These are phyloP conservation scores for Cladorrhinum sp. DNA, from an alignment of 2,329 filamentous ascomycete genomes.

Conservation along the genomic window DNA sequence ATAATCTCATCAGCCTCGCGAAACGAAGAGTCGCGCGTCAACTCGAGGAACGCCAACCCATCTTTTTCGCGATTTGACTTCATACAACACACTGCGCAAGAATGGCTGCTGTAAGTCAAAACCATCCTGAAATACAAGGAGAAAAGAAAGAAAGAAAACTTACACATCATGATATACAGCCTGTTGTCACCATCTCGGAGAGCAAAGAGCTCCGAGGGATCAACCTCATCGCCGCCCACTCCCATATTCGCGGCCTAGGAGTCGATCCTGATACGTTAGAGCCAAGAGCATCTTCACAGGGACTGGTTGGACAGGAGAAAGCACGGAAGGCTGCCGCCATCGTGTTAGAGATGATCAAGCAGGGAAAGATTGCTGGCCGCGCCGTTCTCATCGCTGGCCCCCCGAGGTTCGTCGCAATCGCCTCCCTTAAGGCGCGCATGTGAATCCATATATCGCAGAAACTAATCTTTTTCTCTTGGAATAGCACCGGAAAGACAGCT, in stretches of 20 bases:
- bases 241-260: conserved; percentile 92
- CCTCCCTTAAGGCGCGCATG: background rate
- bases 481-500: conserved; percentile 92
- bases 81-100: conserved; percentile 29
- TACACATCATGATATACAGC: conserved; percentile 36
- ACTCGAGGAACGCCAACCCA: conserved; percentile 3
- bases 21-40: conserved; percentile 8
- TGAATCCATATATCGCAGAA: background rate
- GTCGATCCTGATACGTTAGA: conserved; percentile 90
- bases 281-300: conserved; percentile 80
- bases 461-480: conserved; percentile 18
- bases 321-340: conserved; percentile 94
- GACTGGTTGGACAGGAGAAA: conserved; percentile 93
- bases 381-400: conserved; percentile 94
- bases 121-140: background rate
- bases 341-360: conserved; percentile 97
- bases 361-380: conserved; percentile 95
- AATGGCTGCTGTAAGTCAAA: conserved; percentile 51
- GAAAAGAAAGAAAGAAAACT: conserved; percentile 8
- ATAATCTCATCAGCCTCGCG: conserved; percentile 17
- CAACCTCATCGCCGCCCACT: conserved; percentile 97
- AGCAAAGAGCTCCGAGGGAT: conserved; percentile 93
- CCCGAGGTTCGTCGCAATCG: conserved; percentile 60
- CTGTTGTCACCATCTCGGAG: conserved; percentile 79
- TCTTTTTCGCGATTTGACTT: conserved; percentile 5